Evolutionary conservation across 163 green algal species (phyloP), one percentile per base, ranked within the genome.

Genomic region (Scenedesmus sp.): DNA sequence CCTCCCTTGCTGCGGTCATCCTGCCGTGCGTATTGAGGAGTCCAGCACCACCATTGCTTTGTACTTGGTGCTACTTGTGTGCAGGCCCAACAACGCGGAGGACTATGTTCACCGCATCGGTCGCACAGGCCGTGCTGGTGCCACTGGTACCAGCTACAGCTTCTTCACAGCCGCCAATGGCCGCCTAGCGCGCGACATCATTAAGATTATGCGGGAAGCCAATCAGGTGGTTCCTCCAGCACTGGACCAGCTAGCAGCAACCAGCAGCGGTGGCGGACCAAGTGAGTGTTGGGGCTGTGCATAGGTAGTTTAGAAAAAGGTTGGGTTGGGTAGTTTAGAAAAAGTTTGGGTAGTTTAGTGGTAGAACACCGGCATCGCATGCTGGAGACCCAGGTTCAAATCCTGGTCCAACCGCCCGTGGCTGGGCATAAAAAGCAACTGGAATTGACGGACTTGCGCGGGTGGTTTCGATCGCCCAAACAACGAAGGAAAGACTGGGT

Each of bases 31-130:
- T 33, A 72, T 3, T 20, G n/a, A 33, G 20, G 10, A 70, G 20
- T 22, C 9, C 30, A n/a, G 18, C 30, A 40, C 65, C 3, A 2
- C 5, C 40, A 0, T 40, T 15, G 20, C 22, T 1, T 40, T 26
- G n/a, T n/a, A n/a, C n/a, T 20, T 18, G 26, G 7, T 18, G 65
- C 26, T 42, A 22, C 0, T 0, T 76, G 6, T 37, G 30, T 76
- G 65, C 65, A 76, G 65, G 65, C 97, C 97, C 26, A 91, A 93
- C 78, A 96, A 95, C 79, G 93, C 94, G 16, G 97, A 99, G 91
- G 97, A 99, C 92, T 99, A 99, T 91, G 95, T 99, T n/a, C 97
- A 99, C 92, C 94, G 97, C 44, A 99, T 99, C 70, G 97, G 85
- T 16, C 97, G 97, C 83, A 99, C 97, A 16, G 97, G 96, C 2